Conservation (phyloP, 176 grass and related monocot genomes). For the Juncus inflexus region DNA sequence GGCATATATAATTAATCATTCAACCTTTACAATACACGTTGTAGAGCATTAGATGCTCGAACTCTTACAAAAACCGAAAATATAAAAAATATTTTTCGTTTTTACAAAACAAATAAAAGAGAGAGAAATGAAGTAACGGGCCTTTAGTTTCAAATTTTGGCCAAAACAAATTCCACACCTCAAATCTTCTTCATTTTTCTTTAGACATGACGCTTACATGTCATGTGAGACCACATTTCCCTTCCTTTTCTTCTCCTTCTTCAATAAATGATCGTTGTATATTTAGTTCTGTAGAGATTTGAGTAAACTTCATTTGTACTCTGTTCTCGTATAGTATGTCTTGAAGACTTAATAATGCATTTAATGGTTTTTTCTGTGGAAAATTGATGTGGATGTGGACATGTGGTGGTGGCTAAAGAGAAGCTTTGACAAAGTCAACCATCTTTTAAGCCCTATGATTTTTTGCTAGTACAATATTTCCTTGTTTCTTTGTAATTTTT, state of each 20-base stretch:
- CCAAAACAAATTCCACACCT: too few species aligned
- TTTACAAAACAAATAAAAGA: too few species aligned
- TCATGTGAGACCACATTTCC: too few species aligned
- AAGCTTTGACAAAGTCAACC: conserved; percentile 25
- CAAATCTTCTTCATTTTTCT: too few species aligned
- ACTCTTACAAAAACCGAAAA: too few species aligned
- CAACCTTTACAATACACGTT: too few species aligned
- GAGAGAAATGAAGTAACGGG: too few species aligned
- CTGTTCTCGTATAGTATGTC: not conserved
- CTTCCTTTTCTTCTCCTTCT: not conserved
- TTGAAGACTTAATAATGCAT: not conserved
- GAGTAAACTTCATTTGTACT: not conserved
- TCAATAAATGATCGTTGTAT: not conserved
- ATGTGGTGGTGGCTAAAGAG: not conserved
- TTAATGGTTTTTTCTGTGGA: not conserved
- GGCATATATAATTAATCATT: too few species aligned
- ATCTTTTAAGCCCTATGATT: conserved; percentile 4
- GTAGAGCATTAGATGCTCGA: too few species aligned
- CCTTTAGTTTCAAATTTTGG: too few species aligned
- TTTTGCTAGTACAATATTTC: not conserved
- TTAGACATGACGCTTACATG: too few species aligned
- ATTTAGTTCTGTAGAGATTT: not conserved
- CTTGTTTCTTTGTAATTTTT: conserved; percentile 3
- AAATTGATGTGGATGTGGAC: not conserved
- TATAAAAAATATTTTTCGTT: too few species aligned